phyloP scores from a whole-genome alignment of 192 early-diverging fungal species.

The Kickxella alabastrina region DNA sequence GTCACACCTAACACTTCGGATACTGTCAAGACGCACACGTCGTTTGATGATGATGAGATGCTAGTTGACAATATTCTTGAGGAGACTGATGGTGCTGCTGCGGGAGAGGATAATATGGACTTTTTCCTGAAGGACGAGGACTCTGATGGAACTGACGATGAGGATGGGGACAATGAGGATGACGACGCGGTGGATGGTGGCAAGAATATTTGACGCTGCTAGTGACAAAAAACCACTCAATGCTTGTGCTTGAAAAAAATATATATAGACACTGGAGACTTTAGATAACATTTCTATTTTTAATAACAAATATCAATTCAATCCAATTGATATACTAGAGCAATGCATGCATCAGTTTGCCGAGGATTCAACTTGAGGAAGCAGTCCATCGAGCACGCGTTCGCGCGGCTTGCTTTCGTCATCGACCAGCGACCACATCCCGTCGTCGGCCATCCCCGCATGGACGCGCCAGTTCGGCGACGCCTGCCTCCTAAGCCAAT shows the following conservation, averaged over 20 bases:
- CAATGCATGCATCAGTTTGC: too few species aligned
- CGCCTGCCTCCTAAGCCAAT: conserved; percentile 76
- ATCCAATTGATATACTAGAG: too few species aligned
- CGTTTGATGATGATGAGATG: conserved; percentile 36
- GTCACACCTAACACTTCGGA: conserved; percentile 11
- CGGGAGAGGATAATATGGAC: conserved; percentile 31
- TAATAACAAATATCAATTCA: too few species aligned
- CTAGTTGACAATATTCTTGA: conserved; percentile 35
- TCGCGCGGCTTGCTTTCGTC: background rate
- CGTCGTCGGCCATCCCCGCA: background rate
- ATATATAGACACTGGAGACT: too few species aligned
- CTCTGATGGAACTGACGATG: conserved; percentile 29
- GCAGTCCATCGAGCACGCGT: background rate
- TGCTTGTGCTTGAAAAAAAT: too few species aligned
- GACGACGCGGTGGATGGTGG: too few species aligned
- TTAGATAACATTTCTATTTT: too few species aligned
- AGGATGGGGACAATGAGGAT: conserved; percentile 6
- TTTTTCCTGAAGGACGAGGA: conserved; percentile 47
- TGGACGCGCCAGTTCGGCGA: conserved; percentile 72
- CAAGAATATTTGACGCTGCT: too few species aligned
- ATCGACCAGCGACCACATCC: conserved; percentile 5
- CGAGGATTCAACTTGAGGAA: too few species aligned
- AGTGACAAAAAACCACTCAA: too few species aligned
- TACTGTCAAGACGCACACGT: conserved; percentile 10
- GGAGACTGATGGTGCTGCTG: conserved; percentile 8